Conservation (phyloP, 139 green algal species). For the Axilococcus clingmanii region DNA sequence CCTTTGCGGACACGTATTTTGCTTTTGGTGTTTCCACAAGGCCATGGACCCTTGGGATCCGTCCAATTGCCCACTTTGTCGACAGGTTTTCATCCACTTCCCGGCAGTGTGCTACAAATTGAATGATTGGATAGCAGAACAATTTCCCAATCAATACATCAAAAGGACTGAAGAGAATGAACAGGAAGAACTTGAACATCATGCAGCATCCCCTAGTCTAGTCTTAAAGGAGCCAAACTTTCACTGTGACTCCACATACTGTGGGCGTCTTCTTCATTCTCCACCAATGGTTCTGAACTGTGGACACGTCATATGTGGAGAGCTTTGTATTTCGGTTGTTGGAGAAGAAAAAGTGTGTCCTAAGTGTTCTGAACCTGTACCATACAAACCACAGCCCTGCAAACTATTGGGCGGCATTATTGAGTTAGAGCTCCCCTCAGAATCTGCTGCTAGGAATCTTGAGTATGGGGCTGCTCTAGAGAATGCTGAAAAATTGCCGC, state of each 20-base stretch:
- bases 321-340: no score
- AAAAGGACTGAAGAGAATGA: slow-evolving; percentile 28
- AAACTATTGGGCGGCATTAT: no score
- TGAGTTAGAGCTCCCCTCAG: no score
- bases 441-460: no score
- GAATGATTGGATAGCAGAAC: slow-evolving; percentile 9
- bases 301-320: slow-evolving; percentile 24
- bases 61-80: slow-evolving; percentile 28
- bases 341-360: no score
- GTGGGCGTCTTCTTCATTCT: no score
- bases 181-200: slow-evolving; percentile 1
- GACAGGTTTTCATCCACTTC: slow-evolving; percentile 24
- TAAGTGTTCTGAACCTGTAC: no score
- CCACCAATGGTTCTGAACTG: slow-evolving; percentile 32
- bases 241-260: no score
- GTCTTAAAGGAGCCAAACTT: no score
- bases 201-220: not conserved
- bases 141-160: slow-evolving; percentile 10
- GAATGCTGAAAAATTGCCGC: not conserved
- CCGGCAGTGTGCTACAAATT: slow-evolving; percentile 19
- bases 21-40: slow-evolving; percentile 53
- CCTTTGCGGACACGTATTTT: slow-evolving; percentile 67
- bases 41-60: slow-evolving; percentile 26
- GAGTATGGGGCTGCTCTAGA: not conserved
- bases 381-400: no score